phyloP scores from a whole-genome alignment of 2,329 filamentous ascomycete genomes.

The Metarhizium guizhouense region DNA sequence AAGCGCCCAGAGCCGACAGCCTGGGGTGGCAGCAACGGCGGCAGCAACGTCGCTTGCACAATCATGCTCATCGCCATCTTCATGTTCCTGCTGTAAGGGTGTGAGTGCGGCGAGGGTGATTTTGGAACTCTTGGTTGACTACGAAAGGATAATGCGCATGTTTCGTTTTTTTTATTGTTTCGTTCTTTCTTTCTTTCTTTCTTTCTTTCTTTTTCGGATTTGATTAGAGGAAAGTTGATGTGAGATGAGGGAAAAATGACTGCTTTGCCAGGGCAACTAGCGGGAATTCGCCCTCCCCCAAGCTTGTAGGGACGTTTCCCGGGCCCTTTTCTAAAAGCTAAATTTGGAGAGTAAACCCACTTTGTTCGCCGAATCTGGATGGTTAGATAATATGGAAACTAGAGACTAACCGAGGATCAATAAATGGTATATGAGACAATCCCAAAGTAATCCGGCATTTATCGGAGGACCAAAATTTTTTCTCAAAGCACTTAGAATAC shows the following conservation, averaged over 20 bases:
- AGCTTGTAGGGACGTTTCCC: not conserved
- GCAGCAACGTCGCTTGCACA: slow-evolving; percentile 23
- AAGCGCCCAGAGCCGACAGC: slow-evolving; percentile 23
- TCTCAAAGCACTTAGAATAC: not conserved
- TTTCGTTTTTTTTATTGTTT: not conserved
- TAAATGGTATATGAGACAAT: not conserved
- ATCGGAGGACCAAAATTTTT: not conserved
- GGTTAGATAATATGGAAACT: not conserved
- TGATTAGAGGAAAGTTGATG: not conserved
- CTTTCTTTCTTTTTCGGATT: not conserved
- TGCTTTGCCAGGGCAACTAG: too few species aligned
- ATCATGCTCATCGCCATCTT: slow-evolving; percentile 27
- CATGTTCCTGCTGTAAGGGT: slow-evolving; percentile 23
- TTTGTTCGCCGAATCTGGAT: not conserved
- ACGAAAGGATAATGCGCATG: not conserved
- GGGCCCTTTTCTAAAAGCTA: not conserved
- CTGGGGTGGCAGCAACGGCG: slow-evolving; percentile 19
- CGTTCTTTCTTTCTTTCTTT: not conserved
- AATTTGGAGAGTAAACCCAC: not conserved
- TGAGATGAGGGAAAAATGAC: not conserved
- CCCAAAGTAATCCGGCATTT: not conserved
- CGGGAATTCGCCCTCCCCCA: too few species aligned
- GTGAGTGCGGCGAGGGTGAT: not conserved
- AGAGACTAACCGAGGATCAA: not conserved
- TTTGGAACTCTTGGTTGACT: not conserved